Evolutionary conservation across 495 filamentous ascomycete genomes (phyloP).

Genomic region (Penicillium maclennaniae): DNA sequence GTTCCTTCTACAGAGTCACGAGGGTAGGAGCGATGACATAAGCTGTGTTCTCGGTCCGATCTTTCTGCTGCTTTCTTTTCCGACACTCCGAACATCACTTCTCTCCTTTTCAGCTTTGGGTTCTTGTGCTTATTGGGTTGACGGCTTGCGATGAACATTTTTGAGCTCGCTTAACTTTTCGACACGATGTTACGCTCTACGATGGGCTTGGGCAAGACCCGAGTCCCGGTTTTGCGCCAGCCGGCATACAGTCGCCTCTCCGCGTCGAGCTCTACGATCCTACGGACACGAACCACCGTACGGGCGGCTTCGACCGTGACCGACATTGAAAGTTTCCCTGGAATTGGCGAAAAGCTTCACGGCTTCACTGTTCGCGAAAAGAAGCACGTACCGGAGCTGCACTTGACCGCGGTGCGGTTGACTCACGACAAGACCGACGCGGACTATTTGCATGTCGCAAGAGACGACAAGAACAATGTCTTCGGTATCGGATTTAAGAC

Average conservation of each 20-base stretch:
- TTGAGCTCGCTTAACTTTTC: background rate
- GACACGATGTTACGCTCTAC: constrained; percentile 36
- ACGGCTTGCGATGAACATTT: background rate
- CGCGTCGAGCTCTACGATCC: constrained; percentile 13
- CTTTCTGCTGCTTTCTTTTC: background rate
- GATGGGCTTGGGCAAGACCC: constrained; percentile 26
- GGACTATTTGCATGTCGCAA: constrained; percentile 89
- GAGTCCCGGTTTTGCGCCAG: constrained; percentile 24
- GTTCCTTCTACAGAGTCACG: constrained; percentile 7
- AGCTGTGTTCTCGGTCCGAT: constrained; percentile 13
- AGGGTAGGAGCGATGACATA: constrained; percentile 10
- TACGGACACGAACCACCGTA: constrained; percentile 46
- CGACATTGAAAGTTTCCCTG: constrained; percentile 66
- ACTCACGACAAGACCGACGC: constrained; percentile 91
- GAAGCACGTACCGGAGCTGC: constrained; percentile 90
- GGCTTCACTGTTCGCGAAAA: constrained; percentile 86
- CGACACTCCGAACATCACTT: background rate
- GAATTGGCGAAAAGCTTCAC: constrained; percentile 77
- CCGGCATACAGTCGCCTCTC: constrained; percentile 18
- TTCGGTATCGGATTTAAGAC: constrained; percentile 99
- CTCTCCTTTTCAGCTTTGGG: background rate
- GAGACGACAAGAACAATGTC: constrained; percentile 97
- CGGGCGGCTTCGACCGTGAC: constrained; percentile 64
- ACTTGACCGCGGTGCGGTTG: constrained; percentile 84
- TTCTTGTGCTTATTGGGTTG: background rate